Base-by-base conservation (phyloP, 23 red algal species). In the Chondrus crispus region DNA sequence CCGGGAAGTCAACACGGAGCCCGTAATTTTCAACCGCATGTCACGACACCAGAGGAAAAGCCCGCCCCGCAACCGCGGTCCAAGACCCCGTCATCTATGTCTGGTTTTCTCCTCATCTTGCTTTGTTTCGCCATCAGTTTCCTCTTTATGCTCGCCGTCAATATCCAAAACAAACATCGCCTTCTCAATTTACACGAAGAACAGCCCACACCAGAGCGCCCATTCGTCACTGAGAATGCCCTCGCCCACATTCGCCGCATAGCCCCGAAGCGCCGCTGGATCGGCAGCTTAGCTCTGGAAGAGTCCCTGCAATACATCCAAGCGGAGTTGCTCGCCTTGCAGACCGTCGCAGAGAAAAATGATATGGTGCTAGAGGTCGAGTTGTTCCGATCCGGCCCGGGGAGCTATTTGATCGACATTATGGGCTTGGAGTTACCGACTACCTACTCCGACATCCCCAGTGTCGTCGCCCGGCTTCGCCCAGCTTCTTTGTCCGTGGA, bases 381-480 rank as follows among this genome's bases (percentile, higher is more conserved):
- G 40, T 42, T 70, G 3, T 89, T 89, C 69, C 85, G 70, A 11
- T 81, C 91, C 74, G 63, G 48, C 36, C 74, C 81, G 6, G 68
- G 51, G 5, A 54, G 62, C 33, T 86, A 78, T 54, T 11, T 47
- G 20, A 62, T 73, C 16, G 43, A 76, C 28, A 85, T 94, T 20
- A 71, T 50, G 20, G 81, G 68, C 22, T 28, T 85, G 22, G 63
- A 66, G 11, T 58, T 87, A n/a, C 68, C 37, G 62, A 66, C 46
- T 26, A 80, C 81, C 28, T 87, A 87, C 46, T 68, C 62, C 42
- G 48, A 94, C 33, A 16, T 92, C 35, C 82, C 80, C 28, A 90
- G 82, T 72, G 52, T 88, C 46, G 68, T 88, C 16, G 85, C 93
- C 16, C 93, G 85, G n/a, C 50, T 88, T 3, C 49, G 74, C 35